These are phyloP conservation scores for Euphorbia corollata DNA, from an alignment of 441 rosid genomes.

Conservation along the genomic window DNA sequence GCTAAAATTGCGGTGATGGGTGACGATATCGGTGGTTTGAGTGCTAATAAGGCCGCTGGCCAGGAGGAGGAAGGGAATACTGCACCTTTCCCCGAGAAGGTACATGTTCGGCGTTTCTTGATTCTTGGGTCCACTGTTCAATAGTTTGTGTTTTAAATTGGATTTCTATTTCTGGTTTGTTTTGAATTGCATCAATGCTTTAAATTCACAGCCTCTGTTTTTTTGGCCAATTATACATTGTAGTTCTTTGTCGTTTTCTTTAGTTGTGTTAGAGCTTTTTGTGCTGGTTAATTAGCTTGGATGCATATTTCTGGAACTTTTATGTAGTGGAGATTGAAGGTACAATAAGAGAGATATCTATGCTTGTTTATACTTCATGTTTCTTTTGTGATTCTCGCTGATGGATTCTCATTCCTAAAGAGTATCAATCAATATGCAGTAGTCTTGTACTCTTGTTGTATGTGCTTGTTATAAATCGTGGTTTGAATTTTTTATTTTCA, in stretches of 20 bases:
- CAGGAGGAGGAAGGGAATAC: conserved; percentile 88
- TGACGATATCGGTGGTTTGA: conserved; percentile 81
- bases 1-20: conserved; percentile 38
- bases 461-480: background rate
- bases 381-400: background rate
- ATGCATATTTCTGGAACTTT: background rate
- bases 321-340: background rate
- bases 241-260: background rate
- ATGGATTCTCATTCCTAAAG: background rate
- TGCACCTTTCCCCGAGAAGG: conserved; percentile 90
- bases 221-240: background rate
- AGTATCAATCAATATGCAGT: background rate
- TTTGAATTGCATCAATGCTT: background rate
- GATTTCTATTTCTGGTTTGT: background rate
- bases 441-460: background rate
- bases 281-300: background rate
- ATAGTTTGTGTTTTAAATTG: background rate
- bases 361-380: background rate
- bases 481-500: background rate
- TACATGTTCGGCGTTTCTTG: conserved; percentile 14
- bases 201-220: background rate
- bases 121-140: background rate
- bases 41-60: conserved; percentile 76
- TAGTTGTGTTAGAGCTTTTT: background rate
- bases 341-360: background rate